Conservation (phyloP, 179 eudicot genomes). For the Silene vulgaris region DNA sequence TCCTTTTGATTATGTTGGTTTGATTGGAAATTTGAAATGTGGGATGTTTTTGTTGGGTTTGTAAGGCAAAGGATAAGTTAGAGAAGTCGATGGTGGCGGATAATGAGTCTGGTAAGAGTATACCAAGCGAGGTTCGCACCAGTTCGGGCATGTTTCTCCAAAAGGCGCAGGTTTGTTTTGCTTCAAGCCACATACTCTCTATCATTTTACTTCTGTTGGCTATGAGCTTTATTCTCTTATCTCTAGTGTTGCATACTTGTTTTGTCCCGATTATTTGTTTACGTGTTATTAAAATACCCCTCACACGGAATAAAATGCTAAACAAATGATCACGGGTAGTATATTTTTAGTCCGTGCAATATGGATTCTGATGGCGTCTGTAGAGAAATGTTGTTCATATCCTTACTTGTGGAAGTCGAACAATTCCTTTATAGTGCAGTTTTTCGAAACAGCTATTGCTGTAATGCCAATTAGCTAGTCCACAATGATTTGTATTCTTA, state of each 20-base stretch:
- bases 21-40: not conserved
- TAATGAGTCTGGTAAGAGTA: conserved; percentile 73
- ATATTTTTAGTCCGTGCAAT: too few species aligned
- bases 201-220: not conserved
- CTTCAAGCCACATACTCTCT: too few species aligned
- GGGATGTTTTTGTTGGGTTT: not conserved
- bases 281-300: too few species aligned
- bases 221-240: not conserved
- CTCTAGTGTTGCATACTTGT: not conserved
- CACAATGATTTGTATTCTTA: not conserved
- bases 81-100: conserved; percentile 93
- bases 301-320: too few species aligned
- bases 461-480: not conserved
- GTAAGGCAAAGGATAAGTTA: conserved; percentile 78
- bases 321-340: too few species aligned
- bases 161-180: conserved; percentile 56
- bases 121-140: conserved; percentile 68
- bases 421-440: too few species aligned
- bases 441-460: too few species aligned
- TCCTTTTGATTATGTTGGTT: not conserved
- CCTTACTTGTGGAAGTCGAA: too few species aligned
- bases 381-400: too few species aligned
- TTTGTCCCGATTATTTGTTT: too few species aligned
- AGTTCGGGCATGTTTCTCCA: conserved; percentile 84
- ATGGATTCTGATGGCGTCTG: too few species aligned